phyloP scores from a whole-genome alignment of 345 rosid genomes.

The Trapa incisa region DNA sequence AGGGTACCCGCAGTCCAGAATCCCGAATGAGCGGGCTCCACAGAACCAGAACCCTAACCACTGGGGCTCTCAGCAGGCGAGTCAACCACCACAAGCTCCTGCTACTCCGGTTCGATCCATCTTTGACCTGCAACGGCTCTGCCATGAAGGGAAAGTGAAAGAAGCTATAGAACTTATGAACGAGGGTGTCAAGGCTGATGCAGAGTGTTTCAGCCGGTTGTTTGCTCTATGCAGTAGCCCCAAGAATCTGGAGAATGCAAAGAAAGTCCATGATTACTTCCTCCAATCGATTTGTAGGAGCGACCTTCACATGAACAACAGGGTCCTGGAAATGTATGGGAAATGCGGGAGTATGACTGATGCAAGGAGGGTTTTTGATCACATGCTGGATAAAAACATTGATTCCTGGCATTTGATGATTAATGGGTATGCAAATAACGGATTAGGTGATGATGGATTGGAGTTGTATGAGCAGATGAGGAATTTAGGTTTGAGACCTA shows the following conservation, averaged over 20 bases:
- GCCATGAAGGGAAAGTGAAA: constrained; percentile 26
- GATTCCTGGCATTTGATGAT: constrained; percentile 42
- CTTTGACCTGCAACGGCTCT: constrained; percentile 20
- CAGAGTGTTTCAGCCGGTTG: constrained; percentile 17
- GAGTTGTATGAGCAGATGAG: constrained; percentile 32
- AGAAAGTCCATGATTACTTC: constrained; percentile 33
- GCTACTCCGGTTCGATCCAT: constrained; percentile 11
- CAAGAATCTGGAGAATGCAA: constrained; percentile 25
- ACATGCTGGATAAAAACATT: constrained; percentile 32
- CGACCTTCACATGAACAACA: constrained; percentile 23
- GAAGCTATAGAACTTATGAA: constrained; percentile 35
- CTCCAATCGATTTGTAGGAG: constrained; percentile 29
- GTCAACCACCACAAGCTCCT: constrained; percentile 4
- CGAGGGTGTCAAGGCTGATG: constrained; percentile 28
- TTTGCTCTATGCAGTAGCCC: constrained; percentile 21
- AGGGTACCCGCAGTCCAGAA: constrained; percentile 21
- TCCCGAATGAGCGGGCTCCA: constrained; percentile 25
- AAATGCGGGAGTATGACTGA: constrained; percentile 32
- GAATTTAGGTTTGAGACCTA: constrained; percentile 25
- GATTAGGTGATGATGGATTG: constrained; percentile 34
- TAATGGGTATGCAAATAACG: constrained; percentile 27
- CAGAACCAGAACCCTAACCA: constrained; percentile 29
- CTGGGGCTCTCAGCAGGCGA: constrained; percentile 15
- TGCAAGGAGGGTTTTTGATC: constrained; percentile 36
- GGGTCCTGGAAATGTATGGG: constrained; percentile 32